Conservation (phyloP, 306 rosid genomes). For the Quercus variabilis region DNA sequence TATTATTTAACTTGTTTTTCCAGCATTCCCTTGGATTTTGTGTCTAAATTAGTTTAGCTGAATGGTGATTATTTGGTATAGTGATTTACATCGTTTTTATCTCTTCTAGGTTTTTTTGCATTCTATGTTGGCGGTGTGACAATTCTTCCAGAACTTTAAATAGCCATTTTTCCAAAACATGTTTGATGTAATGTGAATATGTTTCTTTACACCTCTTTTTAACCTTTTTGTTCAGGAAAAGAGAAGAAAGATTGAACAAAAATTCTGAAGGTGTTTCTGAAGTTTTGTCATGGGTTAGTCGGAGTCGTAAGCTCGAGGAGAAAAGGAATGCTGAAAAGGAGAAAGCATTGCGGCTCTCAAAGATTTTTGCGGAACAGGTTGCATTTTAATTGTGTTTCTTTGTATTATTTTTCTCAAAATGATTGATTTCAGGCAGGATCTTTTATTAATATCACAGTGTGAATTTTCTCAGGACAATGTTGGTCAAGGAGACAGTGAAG, state of each 20-base stretch:
- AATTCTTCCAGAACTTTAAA: neutral
- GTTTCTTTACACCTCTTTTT: neutral
- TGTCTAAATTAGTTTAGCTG: neutral
- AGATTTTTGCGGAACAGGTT: slow-evolving; percentile 90
- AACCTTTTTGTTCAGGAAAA: slow-evolving; percentile 49
- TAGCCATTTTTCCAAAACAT: neutral
- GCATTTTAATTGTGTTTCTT: neutral
- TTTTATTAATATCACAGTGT: slow-evolving; percentile 7
- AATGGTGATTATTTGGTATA: neutral
- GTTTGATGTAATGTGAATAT: slow-evolving; percentile 6
- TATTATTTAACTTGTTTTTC: neutral
- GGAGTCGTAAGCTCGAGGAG: slow-evolving; percentile 75
- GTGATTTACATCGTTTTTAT: neutral
- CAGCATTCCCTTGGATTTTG: neutral
- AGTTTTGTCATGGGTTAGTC: slow-evolving; percentile 74
- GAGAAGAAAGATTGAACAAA: slow-evolving; percentile 70
- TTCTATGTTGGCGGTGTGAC: neutral
- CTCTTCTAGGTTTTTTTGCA: neutral
- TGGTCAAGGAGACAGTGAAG: slow-evolving; percentile 77
- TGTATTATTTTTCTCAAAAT: slow-evolving; percentile 2
- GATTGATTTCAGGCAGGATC: slow-evolving; percentile 8
- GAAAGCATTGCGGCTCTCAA: slow-evolving; percentile 78
- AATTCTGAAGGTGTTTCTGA: slow-evolving; percentile 66
- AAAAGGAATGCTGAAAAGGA: slow-evolving; percentile 53
- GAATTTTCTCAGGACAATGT: slow-evolving; percentile 68